Base-by-base conservation (phyloP, 345 rosid genomes). In the Atalantia buxifolia region DNA sequence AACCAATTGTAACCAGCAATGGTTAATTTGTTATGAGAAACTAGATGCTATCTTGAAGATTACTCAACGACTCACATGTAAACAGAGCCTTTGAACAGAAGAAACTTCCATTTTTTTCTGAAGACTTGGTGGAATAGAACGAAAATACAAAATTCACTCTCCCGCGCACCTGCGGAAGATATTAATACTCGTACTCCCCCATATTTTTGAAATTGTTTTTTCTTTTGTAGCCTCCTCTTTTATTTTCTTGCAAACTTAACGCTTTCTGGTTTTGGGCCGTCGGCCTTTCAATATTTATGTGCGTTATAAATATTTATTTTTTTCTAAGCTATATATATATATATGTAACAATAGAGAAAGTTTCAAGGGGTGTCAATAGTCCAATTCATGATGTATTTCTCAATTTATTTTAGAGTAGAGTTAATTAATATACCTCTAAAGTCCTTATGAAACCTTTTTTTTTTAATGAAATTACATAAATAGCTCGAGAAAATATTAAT, bases 11-110 rank as follows among this genome's bases (percentile, higher is more conserved):
- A 30, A 76, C 19, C 7, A 45, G 12, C 30, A 21, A 25, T 60
- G 1, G 59, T 9, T 27, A 38, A 42, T 42, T 42, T 45, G 50
- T 45, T 45, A 45, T 45, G 42, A 69, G 19, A 21, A 53, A 22
- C 28, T 35, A n/a, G 35, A 55, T 33, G 61, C 6, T 13, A 65
- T 9, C 35, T 10, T 57, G 76, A 66, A 48, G 36, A 65, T 30
- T 28, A 48, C 28, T 36, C 53, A 48, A 75, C 84, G 42, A 77
- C 86, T 56, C 45, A 83, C 86, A 25, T 84, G 78, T 6, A 75
- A 35, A 61, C 86, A 81, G 2, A 84, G 83, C 45, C 78, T 78
- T 40, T 81, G 80, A 75, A 81, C 76, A 4, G 86, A 81, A 31
- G 86, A 75, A 66, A 81, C 28, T 1, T 78, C 75, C 86, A 81